Conservation (phyloP, 352 stramenopile species). For the Globisporangium orthogonon region DNA sequence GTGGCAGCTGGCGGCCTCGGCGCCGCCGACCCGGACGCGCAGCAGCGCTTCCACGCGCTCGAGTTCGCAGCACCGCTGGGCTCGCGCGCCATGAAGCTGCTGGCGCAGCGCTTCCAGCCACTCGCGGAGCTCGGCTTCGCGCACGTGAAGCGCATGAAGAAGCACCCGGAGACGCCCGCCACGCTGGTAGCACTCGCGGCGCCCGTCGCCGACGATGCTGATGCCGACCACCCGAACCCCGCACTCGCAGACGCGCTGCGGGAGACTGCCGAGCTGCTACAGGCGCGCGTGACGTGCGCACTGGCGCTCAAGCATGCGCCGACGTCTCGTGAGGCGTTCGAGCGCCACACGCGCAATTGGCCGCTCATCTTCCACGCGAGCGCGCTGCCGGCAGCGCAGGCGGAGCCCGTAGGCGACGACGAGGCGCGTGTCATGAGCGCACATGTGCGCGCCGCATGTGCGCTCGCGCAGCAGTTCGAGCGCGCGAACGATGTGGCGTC, state of each 20-base stretch:
- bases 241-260: slow-evolving; percentile 2
- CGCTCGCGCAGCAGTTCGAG: slow-evolving; percentile 15
- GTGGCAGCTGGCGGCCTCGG: slow-evolving; percentile 16
- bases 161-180: slow-evolving; percentile 27
- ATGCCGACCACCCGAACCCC: background rate
- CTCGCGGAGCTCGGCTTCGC: slow-evolving; percentile 57
- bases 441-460: slow-evolving; percentile 20
- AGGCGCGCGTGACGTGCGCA: slow-evolving; percentile 36
- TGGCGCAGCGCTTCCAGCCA: slow-evolving; percentile 38
- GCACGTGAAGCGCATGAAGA: slow-evolving; percentile 84
- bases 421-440: slow-evolving; percentile 30
- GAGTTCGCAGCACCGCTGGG: slow-evolving; percentile 59
- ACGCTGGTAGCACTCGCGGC: slow-evolving; percentile 53
- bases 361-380: slow-evolving; percentile 79
- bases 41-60: slow-evolving; percentile 66
- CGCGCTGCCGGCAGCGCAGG: slow-evolving; percentile 31
- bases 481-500: background rate
- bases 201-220: slow-evolving; percentile 14
- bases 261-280: slow-evolving; percentile 31
- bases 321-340: slow-evolving; percentile 51
- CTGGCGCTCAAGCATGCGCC: slow-evolving; percentile 49
- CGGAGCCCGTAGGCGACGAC: slow-evolving; percentile 29
- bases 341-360: slow-evolving; percentile 54
- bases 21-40: slow-evolving; percentile 25
- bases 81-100: slow-evolving; percentile 58